These are phyloP conservation scores for Protea cynaroides DNA, from an alignment of 164 flowering plant genomes.

Conservation along the genomic window DNA sequence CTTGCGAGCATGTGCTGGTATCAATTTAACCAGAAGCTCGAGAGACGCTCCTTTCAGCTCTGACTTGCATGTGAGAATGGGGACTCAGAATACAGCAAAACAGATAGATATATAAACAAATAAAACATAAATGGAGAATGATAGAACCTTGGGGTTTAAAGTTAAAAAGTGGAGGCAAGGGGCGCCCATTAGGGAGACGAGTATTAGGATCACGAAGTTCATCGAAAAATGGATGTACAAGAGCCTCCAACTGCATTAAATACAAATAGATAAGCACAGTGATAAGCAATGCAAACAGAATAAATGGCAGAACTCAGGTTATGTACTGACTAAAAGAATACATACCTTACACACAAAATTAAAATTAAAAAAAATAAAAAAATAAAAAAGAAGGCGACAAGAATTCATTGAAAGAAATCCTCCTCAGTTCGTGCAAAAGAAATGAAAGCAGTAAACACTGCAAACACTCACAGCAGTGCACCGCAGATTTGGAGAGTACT, in stretches of 20 bases:
- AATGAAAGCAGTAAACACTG: neutral
- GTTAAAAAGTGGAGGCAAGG: constrained; percentile 39
- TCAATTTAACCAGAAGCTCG: constrained; percentile 26
- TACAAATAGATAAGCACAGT: too few species aligned
- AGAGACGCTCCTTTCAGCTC: constrained; percentile 31
- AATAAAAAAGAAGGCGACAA: too few species aligned
- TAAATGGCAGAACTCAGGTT: too few species aligned
- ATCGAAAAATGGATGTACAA: constrained; percentile 34
- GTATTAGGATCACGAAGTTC: constrained; percentile 40
- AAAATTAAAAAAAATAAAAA: too few species aligned
- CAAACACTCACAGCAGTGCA: constrained; percentile 38
- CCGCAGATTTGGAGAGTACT: constrained; percentile 14
- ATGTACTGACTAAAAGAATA: too few species aligned
- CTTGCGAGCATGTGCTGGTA: constrained; percentile 40
- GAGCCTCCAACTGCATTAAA: constrained; percentile 37
- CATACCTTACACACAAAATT: too few species aligned
- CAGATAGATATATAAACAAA: too few species aligned
- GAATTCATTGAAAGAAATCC: neutral
- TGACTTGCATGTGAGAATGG: neutral
- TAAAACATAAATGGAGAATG: too few species aligned
- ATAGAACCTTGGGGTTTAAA: constrained; percentile 35
- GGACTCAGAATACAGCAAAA: too few species aligned
- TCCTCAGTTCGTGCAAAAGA: neutral
- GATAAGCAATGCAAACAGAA: too few species aligned
- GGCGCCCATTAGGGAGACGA: constrained; percentile 40